Conservation (phyloP, 345 rosid genomes). For the Mallotus nudiflorus region DNA sequence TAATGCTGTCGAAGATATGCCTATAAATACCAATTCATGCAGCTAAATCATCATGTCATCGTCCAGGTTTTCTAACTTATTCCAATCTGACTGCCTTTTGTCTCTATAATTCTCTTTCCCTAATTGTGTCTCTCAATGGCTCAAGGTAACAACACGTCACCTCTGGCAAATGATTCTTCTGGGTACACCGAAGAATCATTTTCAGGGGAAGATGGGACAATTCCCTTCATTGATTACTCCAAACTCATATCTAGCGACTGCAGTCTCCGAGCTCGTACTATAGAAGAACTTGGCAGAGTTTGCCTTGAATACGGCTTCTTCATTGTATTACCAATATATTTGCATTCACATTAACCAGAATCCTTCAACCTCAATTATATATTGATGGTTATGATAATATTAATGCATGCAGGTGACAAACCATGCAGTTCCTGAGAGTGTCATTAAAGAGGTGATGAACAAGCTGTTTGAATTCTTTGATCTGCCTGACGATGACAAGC, state of each 20-base stretch:
- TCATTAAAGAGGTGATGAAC: neutral
- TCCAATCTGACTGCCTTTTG: too few species aligned
- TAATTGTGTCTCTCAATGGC: neutral
- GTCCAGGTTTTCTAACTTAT: too few species aligned
- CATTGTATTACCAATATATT: neutral
- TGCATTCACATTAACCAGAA: too few species aligned
- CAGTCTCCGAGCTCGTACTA: neutral
- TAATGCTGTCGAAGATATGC: too few species aligned
- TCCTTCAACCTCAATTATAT: neutral
- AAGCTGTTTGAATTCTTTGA: neutral
- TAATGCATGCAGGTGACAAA: neutral
- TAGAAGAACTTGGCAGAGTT: neutral
- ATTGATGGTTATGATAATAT: neutral
- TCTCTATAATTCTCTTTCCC: too few species aligned
- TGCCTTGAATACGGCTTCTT: slow-evolving; percentile 3
- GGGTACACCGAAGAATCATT: neutral
- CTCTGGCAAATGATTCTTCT: neutral
- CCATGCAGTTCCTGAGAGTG: neutral
- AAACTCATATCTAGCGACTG: neutral
- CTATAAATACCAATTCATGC: too few species aligned
- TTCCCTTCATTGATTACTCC: neutral
- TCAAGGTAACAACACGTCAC: neutral
- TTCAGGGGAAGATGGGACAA: neutral
- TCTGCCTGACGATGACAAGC: neutral
- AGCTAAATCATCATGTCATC: too few species aligned